A percentile compares a stretch with the other conserved stretches of the same genome.
These are phyloP conservation scores for Solanum dulcamara DNA, from an alignment of 257 asterid species.

Conservation along the genomic window DNA sequence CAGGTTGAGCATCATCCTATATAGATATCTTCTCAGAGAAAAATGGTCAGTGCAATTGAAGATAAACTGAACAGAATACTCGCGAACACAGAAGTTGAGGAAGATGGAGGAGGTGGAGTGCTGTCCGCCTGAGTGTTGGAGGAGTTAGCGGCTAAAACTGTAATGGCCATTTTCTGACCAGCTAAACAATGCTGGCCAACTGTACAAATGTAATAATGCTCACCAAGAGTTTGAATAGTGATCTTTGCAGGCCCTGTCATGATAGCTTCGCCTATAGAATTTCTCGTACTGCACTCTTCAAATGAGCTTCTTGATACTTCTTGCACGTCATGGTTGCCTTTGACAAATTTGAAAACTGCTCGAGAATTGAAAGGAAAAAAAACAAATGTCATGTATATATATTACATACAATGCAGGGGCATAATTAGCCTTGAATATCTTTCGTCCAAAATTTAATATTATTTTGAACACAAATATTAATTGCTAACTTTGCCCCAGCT, in stretches of 20 bases:
- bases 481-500: background rate
- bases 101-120: background rate
- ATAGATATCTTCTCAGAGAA: background rate
- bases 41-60: background rate
- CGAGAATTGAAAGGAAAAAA: background rate
- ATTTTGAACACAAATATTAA: background rate
- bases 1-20: background rate
- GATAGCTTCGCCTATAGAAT: background rate
- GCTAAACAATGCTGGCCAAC: background rate
- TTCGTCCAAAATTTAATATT: background rate
- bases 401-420: no score
- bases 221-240: constrained; percentile 3
- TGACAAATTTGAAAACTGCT: background rate
- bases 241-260: constrained; percentile 1
- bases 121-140: background rate
- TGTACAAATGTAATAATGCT: constrained; percentile 12
- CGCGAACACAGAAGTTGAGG: background rate
- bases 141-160: background rate
- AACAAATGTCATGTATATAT: background rate
- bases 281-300: background rate
- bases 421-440: no score
- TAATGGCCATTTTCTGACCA: constrained; percentile 13
- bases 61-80: background rate
- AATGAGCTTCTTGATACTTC: background rate
- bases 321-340: background rate